A percentile compares a stretch with the other conserved stretches of the same genome.
These are phyloP conservation scores for Juglanconis oblonga DNA, from an alignment of 2,329 filamentous ascomycete genomes.

Conservation along the genomic window DNA sequence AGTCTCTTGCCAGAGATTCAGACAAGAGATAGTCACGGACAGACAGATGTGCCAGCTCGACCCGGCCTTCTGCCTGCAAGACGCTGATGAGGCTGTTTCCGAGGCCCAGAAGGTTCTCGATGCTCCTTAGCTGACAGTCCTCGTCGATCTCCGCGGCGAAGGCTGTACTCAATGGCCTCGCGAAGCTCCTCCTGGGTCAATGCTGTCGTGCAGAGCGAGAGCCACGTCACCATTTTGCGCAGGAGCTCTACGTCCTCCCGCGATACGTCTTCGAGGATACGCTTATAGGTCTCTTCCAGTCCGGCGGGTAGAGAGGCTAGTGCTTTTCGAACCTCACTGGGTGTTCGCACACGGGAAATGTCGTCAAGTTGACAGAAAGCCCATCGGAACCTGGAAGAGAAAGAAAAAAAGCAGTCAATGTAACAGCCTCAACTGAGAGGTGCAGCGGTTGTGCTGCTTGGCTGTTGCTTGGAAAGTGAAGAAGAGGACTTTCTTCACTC, in stretches of 20 bases:
- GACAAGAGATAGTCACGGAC: slow-evolving; percentile 3
- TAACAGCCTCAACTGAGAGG: background rate
- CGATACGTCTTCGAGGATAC: background rate
- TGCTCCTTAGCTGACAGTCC: background rate
- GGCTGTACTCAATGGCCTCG: background rate
- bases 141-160: background rate
- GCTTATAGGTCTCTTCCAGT: background rate
- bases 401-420: background rate
- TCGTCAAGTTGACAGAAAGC: background rate
- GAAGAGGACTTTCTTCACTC: background rate
- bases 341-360: background rate
- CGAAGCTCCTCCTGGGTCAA: background rate
- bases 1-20: background rate
- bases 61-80: background rate
- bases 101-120: background rate
- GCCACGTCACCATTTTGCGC: background rate
- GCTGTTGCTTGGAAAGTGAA: background rate
- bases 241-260: background rate
- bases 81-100: background rate
- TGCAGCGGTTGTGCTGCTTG: background rate
- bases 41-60: background rate
- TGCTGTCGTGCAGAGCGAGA: background rate
- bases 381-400: background rate
- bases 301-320: background rate
- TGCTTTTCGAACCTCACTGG: background rate